Base-by-base conservation (phyloP, 306 rosid species). In the Fragaria ananassa region DNA sequence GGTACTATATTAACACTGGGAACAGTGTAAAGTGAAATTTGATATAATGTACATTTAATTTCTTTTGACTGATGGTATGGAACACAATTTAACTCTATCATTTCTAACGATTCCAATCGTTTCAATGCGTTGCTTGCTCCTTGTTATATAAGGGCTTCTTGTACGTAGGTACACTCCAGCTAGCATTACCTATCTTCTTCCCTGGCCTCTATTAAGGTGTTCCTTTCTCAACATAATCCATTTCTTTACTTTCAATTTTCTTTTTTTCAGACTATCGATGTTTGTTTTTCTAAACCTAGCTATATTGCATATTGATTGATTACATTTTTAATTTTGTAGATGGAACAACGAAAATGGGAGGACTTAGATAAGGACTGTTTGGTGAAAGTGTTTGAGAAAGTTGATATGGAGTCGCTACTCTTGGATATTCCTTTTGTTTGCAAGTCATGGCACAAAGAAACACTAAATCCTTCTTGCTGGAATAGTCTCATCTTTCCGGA, bases 341-440 rank as follows among this genome's bases (percentile, higher is more conserved):
- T 71, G 74, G 62, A 71, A 25, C 45, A 47, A 49, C 27, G 74
- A 71, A 31, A 29, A 49, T 50, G 74, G 62, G 74, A 49, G 46
- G 74, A 49, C 45, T 50, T 71, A 19, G 56, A 71, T 12, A 27
- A 9, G 62, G 46, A 17, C 27, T 71, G 62, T 49, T 71, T 50
- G 45, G 29, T 71, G 18, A 71, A 71, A 8, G 74, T 71, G 29
- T 71, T 71, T 71, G 45, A 9, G 41, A 31, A 12, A 10, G 74
- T 71, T 29, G 74, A 23, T 18, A 51, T 71, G 74, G 74, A 50
- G 74, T 34, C 74, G 1, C 74, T 71, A 3, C 74, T 71, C 21
- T 18, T 71, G 74, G 74, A 71, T 29, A 44, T 71, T 56, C 74
- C 74, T 29, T 71, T 71, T 2, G 74, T 71, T 29, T 71, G 74